Evolutionary conservation across 352 stramenopile species (phyloP).

Genomic region (Pythium sukuiense): DNA sequence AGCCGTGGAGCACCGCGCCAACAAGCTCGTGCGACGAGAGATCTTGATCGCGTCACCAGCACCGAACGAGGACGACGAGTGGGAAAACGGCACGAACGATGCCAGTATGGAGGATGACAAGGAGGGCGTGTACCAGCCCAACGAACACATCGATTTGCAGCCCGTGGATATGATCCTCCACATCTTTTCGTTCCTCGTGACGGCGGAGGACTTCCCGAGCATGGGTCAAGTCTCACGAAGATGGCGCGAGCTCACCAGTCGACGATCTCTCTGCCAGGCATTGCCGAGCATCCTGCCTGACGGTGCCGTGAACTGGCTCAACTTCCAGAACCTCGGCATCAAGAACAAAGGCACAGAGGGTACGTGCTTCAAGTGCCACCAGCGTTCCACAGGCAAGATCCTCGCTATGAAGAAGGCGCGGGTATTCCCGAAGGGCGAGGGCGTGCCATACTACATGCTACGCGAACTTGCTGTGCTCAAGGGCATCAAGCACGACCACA

Average conservation of each 20-base stretch:
- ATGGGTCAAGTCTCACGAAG: conserved; percentile 78
- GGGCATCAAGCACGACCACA: conserved; percentile 86
- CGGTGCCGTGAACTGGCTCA: conserved; percentile 83
- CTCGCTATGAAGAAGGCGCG: conserved; percentile 88
- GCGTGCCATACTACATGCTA: conserved; percentile 93
- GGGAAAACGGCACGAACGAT: conserved; percentile 41
- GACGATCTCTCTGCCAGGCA: conserved; percentile 66
- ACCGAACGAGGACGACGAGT: conserved; percentile 78
- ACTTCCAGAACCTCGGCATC: conserved; percentile 88
- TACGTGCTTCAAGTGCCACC: conserved; percentile 85
- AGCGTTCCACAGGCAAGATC: conserved; percentile 83
- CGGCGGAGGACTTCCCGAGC: conserved; percentile 60
- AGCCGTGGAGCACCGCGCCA: conserved; percentile 78
- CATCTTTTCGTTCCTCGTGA: conserved; percentile 85
- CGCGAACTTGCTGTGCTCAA: conserved; percentile 87
- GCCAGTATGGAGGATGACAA: conserved; percentile 39
- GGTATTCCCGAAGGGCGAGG: conserved; percentile 89
- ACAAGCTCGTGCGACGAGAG: conserved; percentile 81
- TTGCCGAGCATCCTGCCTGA: conserved; percentile 65
- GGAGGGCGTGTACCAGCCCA: conserved; percentile 35
- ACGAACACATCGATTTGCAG: conserved; percentile 84
- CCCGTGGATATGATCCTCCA: conserved; percentile 87
- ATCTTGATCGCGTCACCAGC: conserved; percentile 83
- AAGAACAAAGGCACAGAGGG: conserved; percentile 91
- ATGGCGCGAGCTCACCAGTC: conserved; percentile 78